Evolutionary conservation across 371 early-diverging fungal species (phyloP).

Genomic region (Mortierella sp.): DNA sequence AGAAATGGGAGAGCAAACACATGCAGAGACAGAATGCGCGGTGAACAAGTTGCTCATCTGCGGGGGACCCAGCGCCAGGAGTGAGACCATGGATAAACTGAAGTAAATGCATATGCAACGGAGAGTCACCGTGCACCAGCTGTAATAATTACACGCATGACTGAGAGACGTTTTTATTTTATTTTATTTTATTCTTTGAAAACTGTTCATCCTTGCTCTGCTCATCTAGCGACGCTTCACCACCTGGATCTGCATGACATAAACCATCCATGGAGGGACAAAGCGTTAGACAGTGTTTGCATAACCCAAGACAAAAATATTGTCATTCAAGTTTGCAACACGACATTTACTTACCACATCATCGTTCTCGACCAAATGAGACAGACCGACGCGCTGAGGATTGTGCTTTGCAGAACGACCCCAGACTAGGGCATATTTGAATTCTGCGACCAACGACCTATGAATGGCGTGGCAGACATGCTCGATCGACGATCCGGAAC

Average conservation of each 20-base stretch:
- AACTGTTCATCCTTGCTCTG: background rate
- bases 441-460: constrained; percentile 89
- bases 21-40: too few species aligned
- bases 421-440: constrained; percentile 97
- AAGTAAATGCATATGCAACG: too few species aligned
- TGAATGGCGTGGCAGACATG: constrained; percentile 98
- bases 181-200: constrained; percentile 5
- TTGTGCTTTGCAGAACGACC: constrained; percentile 95
- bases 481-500: constrained; percentile 89
- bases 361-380: constrained; percentile 95
- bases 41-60: too few species aligned
- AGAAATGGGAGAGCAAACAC: too few species aligned
- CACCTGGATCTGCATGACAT: constrained; percentile 33
- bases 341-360: constrained; percentile 85
- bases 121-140: too few species aligned
- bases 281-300: background rate
- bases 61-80: too few species aligned
- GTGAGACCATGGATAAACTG: too few species aligned
- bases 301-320: background rate
- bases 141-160: background rate
- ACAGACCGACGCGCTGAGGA: constrained; percentile 96
- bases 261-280: background rate
- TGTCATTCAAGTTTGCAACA: background rate
- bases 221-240: constrained; percentile 34
- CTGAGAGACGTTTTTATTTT: too few species aligned